Base-by-base conservation (phyloP, 1,284 basidiomycete species). In the Irpex sp. region DNA sequence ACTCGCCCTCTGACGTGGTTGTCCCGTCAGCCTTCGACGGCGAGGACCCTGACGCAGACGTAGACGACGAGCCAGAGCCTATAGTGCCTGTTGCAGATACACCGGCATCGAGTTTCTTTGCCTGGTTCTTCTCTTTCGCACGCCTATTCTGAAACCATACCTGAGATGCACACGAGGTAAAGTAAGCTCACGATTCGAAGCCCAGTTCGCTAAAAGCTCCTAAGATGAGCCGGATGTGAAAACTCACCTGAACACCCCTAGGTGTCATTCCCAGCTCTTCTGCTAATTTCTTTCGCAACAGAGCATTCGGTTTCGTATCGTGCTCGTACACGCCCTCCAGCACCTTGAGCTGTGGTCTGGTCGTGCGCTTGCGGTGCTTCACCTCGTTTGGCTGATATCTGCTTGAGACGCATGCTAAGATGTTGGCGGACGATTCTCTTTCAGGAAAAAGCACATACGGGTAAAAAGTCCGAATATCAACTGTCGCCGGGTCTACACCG, bases 271-370 rank as follows among this genome's bases (percentile, higher is more conserved):
- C 89, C 57, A 97, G 85, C 77, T 94, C 83, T 6, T 82, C 79
- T 0, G 94, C 91, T 58, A 98, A 85, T 67, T 86, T 81, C 73
- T 92, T 92, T 68, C 96, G 85, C 55, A 92, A 78, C 13, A 83
- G 79, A 60, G 90, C 91, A 75, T 95, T 94, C 15, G 96, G 96
- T 75, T 97, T 97, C 55, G 93, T 92, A 76, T 95, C 93, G 67
- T 83, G 82, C 69, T 86, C 85, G 77, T 96, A 97, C 70, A 94
- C 85, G 64, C 84, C 82, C 76, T 97, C 95, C 67, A 98, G 86
- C 62, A 94, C 85, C 75, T 89, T 88, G 71, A 95, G 87, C 78
- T 96, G 94, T 38, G 87, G 82, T 40, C 86, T 85, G 19, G 92
- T 92, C 0, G 94, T 96, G 58, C 94, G 82, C 70, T 93, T 92